Evolutionary conservation across 305 asterid species (phyloP).

Genomic region (Vinca major): DNA sequence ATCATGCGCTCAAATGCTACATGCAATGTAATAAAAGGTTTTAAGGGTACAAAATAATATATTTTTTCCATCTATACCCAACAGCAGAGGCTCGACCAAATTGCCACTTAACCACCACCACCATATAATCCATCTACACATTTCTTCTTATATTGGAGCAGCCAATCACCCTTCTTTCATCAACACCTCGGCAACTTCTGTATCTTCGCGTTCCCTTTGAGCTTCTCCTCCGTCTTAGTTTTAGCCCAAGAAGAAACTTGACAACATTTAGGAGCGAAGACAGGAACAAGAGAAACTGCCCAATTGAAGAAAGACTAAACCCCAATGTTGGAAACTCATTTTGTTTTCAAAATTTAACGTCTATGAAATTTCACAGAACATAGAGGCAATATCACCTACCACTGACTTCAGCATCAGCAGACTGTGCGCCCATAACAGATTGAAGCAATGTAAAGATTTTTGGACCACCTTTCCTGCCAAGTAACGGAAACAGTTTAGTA

Average conservation of each 20-base stretch:
- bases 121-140: background rate
- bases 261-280: background rate
- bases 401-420: conserved; percentile 18
- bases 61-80: background rate
- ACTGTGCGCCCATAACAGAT: conserved; percentile 61
- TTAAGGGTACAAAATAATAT: conserved; percentile 5
- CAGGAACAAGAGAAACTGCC: background rate
- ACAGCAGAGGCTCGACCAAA: background rate
- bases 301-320: background rate
- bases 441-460: conserved; percentile 52
- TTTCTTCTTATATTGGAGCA: background rate
- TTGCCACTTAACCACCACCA: background rate
- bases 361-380: background rate
- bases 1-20: background rate
- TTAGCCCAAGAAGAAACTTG: background rate
- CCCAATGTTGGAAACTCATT: background rate
- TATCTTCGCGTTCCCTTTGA: background rate
- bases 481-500: background rate
- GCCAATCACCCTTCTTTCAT: background rate
- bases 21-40: background rate
- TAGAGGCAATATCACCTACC: background rate
- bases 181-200: background rate
- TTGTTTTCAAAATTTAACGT: background rate
- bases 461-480: conserved; percentile 60
- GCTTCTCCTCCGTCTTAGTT: background rate